These are phyloP conservation scores for Blastobotrys proliferans DNA, from an alignment of 1,139 yeast genomes.

Conservation along the genomic window DNA sequence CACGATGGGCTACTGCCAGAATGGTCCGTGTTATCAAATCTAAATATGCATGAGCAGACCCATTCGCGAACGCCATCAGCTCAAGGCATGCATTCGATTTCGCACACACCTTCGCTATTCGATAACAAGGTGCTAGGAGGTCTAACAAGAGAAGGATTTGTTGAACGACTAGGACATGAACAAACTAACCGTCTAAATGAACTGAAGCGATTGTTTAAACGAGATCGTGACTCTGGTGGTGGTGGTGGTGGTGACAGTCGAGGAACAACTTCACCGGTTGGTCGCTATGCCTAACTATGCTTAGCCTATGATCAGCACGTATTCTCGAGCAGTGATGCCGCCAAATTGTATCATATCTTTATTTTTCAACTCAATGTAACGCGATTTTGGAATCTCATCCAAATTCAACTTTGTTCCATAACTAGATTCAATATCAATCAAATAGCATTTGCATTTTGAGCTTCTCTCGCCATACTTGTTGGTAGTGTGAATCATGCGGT, in stretches of 20 bases:
- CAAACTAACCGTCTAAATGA: slow-evolving; percentile 51
- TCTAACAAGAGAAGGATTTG: slow-evolving; percentile 46
- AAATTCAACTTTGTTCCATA: slow-evolving; percentile 53
- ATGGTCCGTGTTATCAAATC: slow-evolving; percentile 41
- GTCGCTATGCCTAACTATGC: background rate
- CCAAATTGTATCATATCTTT: slow-evolving; percentile 50
- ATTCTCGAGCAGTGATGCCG: slow-evolving; percentile 10
- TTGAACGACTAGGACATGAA: slow-evolving; percentile 50
- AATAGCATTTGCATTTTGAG: slow-evolving; percentile 37
- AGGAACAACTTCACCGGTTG: too few relatives aligned
- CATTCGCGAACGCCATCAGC: slow-evolving; percentile 9
- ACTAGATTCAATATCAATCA: slow-evolving; percentile 52
- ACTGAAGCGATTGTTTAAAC: slow-evolving; percentile 49
- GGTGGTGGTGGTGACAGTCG: too few relatives aligned
- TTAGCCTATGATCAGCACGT: slow-evolving; percentile 13
- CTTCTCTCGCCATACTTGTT: slow-evolving; percentile 24
- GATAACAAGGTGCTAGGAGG: slow-evolving; percentile 18
- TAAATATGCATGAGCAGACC: slow-evolving; percentile 17
- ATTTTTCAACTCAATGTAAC: slow-evolving; percentile 46
- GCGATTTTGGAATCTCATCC: slow-evolving; percentile 41
- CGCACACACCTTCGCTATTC: slow-evolving; percentile 7
- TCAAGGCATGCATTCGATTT: slow-evolving; percentile 2
- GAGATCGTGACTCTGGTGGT: slow-evolving; percentile 41
- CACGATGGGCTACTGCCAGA: slow-evolving; percentile 45
- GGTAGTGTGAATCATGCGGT: slow-evolving; percentile 30